Base-by-base conservation (phyloP, 495 filamentous ascomycete species). In the Copromyces sp. region DNA sequence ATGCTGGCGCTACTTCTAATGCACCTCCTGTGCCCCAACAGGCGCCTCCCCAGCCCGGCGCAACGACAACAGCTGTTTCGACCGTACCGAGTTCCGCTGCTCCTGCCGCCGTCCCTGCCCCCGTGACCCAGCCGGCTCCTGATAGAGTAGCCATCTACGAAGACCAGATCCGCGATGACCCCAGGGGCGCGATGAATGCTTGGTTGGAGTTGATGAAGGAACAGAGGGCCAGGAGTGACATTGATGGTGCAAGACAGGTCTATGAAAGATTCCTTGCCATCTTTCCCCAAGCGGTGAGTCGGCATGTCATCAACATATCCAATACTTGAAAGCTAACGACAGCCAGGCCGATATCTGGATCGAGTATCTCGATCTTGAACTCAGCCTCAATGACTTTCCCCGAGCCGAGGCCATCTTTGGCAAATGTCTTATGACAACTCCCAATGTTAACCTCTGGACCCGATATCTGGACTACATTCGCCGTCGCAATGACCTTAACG, bases 381-480 rank as follows among this genome's bases (percentile, higher is more conserved):
- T 95, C 17, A 89, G 92, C 70, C 85, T 92, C 71, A 91, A 95
- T 74, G 91, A 96, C 73, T 88, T 94, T 69, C 83, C 82, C 72
- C 88, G 87, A 45, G 87, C 94, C 39, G 96, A 98, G 81, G 85
- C 88, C 61, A 91, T 98, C 38, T 96, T 99, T 80, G 87, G 84
- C 72, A 88, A 87, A 70, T 92, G 89, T 59, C 87, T 99, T 59
- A 81, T 92, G 73, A 83, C 85, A 29, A 89, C 93, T 16, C 92
- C 91, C 20, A 91, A 94, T 80, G 89, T 98, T 39, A 87, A 90
- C 69, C 88, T 99, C 9, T 99, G 94, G 95, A 92, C 89, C 20
- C 87, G 91, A n/a, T 99, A 99, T 79, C 86, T 99, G 42, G 92
- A 97, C 80, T 98, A 98, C 80, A 90, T 98, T 73, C 94, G 96